Percentiles rank a stretch among this genome's conserved stretches.
These are phyloP conservation scores for Leccinum imitatum DNA, from an alignment of 768 basidiomycete species.

Conservation along the genomic window DNA sequence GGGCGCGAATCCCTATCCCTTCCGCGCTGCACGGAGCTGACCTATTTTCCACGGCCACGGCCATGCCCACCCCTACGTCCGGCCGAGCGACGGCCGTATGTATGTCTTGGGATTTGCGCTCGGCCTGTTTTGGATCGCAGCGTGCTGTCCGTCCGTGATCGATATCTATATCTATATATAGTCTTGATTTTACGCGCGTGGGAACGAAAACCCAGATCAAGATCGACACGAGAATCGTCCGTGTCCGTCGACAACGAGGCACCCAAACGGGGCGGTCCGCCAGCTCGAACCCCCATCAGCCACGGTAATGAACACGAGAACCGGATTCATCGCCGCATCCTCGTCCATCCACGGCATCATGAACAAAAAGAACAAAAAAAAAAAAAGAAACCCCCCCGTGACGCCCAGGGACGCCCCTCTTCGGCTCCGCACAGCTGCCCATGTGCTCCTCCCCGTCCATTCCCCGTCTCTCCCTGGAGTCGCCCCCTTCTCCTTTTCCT, in stretches of 20 bases:
- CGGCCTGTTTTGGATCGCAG: slow-evolving; percentile 27
- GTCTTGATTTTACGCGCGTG: slow-evolving; percentile 42
- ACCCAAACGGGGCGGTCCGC: background rate
- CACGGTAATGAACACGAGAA: slow-evolving; percentile 27
- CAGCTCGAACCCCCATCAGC: background rate
- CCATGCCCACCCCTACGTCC: background rate
- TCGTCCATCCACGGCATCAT: background rate
- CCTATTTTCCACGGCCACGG: background rate
- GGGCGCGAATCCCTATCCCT: slow-evolving; percentile 17
- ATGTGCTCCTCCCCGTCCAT: background rate
- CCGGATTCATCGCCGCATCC: background rate
- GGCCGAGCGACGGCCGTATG: background rate
- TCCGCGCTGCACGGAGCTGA: slow-evolving; percentile 24
- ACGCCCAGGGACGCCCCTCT: slow-evolving; percentile 23
- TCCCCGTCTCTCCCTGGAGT: background rate
- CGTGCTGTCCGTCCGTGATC: background rate
- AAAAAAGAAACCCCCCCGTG: slow-evolving; percentile 37
- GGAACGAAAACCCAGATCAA: slow-evolving; percentile 50
- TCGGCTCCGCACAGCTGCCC: slow-evolving; percentile 2
- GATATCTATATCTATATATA: slow-evolving; percentile 5
- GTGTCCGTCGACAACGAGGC: slow-evolving; percentile 3
- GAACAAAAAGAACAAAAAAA: slow-evolving; percentile 41
- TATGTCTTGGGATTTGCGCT: slow-evolving; percentile 21
- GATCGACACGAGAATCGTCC: slow-evolving; percentile 47
- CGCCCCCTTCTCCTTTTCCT: background rate